Evolutionary conservation across 73 alveolate species (phyloP), one percentile per base, ranked within the genome.

Genomic region (Tetrahymena elliotti): DNA sequence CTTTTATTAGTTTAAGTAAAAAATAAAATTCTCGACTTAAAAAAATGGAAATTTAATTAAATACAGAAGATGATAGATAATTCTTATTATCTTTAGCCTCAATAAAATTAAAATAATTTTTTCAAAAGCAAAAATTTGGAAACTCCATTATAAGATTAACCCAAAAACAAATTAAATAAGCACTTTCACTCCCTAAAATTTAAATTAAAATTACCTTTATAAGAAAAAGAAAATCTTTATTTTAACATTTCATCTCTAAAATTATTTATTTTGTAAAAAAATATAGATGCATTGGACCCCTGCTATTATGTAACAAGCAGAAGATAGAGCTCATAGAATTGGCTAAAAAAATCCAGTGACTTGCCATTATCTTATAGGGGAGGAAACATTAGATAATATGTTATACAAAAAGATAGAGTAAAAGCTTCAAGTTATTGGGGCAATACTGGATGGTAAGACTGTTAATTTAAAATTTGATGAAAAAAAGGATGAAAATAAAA

Each of bases 271-370:
- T 97, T 96, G 83, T 27, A 1, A 27, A 7, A 68, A 68, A n/a
- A n/a, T n/a, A n/a, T n/a, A 68, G 88, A 95, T 97, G 97, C 96
- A 93, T 83, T 98, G 99, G 99, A 97, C 99, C 53, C 99, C 99
- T 34, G 98, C 98, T 11, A 96, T 99, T 54, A 99, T 99, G 99
- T 94, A 97, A 31, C 97, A 99, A 96, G 99, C 99, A 40, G 99
- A 99, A 95, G 99, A 99, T 95, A 93, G 99, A 92, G 99, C 99
- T 11, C 99, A 99, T 96, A 95, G 99, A 53, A 98, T 99, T 34
- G 99, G 99, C 39, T 99, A 99, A 95, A 97, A 94, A 84, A 96
- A 97, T 93, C 97, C 99, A 83, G 99, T 98, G 47, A 98, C 98
- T 95, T 97, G 99, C 53, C 99, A 99, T 96, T 99, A 99, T 96